Conservation (phyloP, 805 yeast genomes). For the Kodamaea kakaduensis region DNA sequence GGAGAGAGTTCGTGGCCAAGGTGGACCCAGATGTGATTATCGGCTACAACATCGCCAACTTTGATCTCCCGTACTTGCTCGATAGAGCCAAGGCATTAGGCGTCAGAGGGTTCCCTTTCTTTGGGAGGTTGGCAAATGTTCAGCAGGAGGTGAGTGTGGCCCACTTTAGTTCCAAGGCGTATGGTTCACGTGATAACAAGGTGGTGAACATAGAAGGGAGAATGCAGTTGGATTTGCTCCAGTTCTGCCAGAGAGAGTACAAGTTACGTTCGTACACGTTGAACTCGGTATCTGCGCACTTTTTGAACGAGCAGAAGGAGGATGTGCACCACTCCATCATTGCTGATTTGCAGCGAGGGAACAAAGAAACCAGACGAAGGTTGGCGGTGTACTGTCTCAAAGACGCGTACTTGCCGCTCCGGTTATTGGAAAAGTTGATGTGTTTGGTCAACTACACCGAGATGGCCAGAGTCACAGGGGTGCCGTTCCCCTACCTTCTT, state of each 20-base stretch:
- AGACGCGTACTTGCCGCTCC: slow-evolving; percentile 88
- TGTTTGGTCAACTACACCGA: slow-evolving; percentile 95
- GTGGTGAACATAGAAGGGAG: slow-evolving; percentile 92
- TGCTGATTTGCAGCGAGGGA: slow-evolving; percentile 91
- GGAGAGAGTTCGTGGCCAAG: slow-evolving; percentile 82
- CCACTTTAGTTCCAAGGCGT: slow-evolving; percentile 88
- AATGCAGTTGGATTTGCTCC: slow-evolving; percentile 88
- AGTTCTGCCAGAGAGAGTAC: slow-evolving; percentile 90
- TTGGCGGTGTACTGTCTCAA: slow-evolving; percentile 95
- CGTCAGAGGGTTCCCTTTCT: slow-evolving; percentile 70
- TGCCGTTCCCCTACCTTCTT: slow-evolving; percentile 85
- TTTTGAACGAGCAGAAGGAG: slow-evolving; percentile 92
- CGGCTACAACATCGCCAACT: slow-evolving; percentile 92
- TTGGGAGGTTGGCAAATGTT: slow-evolving; percentile 67
- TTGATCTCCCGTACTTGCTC: slow-evolving; percentile 88
- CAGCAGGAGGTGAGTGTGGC: slow-evolving; percentile 79
- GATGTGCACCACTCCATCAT: slow-evolving; percentile 97
- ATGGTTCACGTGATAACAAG: slow-evolving; percentile 92
- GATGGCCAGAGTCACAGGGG: slow-evolving; percentile 99
- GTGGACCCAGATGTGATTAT: slow-evolving; percentile 95
- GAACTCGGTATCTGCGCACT: slow-evolving; percentile 92
- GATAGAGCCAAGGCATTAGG: slow-evolving; percentile 79
- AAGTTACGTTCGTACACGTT: slow-evolving; percentile 91
- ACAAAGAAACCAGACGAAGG: slow-evolving; percentile 86
- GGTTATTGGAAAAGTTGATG: slow-evolving; percentile 90